Base-by-base conservation (phyloP, 1,284 basidiomycete species). In the Porphyrellus sp. region DNA sequence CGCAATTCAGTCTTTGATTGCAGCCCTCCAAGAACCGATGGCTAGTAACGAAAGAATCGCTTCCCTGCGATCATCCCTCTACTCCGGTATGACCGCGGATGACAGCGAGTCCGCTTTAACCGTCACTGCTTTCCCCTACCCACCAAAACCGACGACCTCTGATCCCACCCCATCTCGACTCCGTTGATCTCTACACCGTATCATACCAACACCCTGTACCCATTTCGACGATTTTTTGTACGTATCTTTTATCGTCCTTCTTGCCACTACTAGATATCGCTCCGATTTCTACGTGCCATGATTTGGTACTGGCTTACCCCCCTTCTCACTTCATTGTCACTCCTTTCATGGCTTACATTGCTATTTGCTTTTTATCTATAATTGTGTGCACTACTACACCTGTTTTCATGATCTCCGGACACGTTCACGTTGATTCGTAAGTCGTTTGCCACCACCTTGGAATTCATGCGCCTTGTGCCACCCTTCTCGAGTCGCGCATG, bases 1-100 rank as follows among this genome's bases (percentile, higher is more conserved):
- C n/a, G 57, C 62, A 1, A 46, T 87, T 57, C 75, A 75, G 59
- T 83, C 80, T 18, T 73, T 87, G 49, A 77, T 87, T 51, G 84
- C 82, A 20, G 85, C 82, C 16, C 74, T 87, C 33, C 76, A 82
- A 46, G 65, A 74, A 3, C 62, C 75, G 2, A 70, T 76, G 37
- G 70, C 72, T 40, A 70, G 75, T 11, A 59, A n/a, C 8, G 27
- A 79, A 56, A 72, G 79, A 39, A 69, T 79, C 25, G 68, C 73
- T 7, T 81, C 79, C n/a, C 67, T 80, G 66, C 77, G 78, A 49
- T 77, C 79, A 12, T 68, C 65, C 8, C 1, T 59, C 42, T 71
- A 71, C 51, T 68, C 66, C n/a, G 49, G 50, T 12, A 18, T 40
- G 50, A 60, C 63, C 1, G 43, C n/a, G 25, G 68, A 63, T 30